Evolutionary conservation across 2,329 filamentous ascomycete species (phyloP).

Genomic region (Fusarium redolens): DNA sequence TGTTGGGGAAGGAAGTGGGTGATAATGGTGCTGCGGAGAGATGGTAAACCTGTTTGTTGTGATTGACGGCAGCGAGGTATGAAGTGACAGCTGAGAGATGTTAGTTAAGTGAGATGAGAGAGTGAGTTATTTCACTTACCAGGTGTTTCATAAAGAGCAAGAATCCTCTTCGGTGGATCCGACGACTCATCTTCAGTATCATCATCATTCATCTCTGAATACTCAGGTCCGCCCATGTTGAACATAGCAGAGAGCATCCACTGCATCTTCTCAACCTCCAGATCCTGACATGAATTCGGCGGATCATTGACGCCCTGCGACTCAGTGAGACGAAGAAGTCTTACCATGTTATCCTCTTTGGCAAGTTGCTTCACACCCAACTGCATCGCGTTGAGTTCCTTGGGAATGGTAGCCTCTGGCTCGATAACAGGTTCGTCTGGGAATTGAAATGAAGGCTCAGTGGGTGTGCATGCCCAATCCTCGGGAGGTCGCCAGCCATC

Average conservation of each 20-base stretch:
- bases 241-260: slow-evolving; percentile 72
- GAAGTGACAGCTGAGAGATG: slow-evolving; percentile 10
- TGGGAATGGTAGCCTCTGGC: background rate
- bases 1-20: slow-evolving; percentile 52
- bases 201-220: background rate
- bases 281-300: slow-evolving; percentile 6
- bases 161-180: slow-evolving; percentile 16
- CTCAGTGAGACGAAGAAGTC: slow-evolving; percentile 16
- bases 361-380: slow-evolving; percentile 10
- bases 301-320: background rate
- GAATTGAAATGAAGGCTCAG: slow-evolving; percentile 1
- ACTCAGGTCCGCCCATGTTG: slow-evolving; percentile 49
- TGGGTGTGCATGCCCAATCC: slow-evolving; percentile 27
- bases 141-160: slow-evolving; percentile 32
- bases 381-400: slow-evolving; percentile 18
- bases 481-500: slow-evolving; percentile 28
- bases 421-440: background rate
- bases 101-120: background rate
- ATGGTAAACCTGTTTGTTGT: slow-evolving; percentile 29
- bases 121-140: background rate
- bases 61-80: slow-evolving; percentile 23
- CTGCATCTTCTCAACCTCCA: slow-evolving; percentile 65
- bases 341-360: slow-evolving; percentile 12
- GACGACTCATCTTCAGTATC: slow-evolving; percentile 43
- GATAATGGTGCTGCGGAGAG: slow-evolving; percentile 36